Conservation (phyloP, 176 grass and related monocot species). For the Luzula sylvatica region DNA sequence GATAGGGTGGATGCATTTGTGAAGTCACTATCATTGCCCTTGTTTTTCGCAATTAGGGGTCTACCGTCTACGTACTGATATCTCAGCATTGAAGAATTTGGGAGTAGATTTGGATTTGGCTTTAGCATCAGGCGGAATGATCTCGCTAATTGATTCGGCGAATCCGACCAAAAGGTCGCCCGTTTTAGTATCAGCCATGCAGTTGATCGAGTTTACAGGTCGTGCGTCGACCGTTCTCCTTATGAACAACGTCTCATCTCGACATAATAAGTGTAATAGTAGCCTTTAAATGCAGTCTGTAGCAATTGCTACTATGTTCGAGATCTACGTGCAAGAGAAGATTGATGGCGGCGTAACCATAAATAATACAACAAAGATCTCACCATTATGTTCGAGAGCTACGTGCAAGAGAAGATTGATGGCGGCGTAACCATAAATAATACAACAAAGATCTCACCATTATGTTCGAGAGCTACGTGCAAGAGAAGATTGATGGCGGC, state of each 20-base stretch:
- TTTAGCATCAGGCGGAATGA: not conserved
- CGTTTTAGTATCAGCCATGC: slow-evolving; percentile 37
- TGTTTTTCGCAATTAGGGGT: slow-evolving; percentile 69
- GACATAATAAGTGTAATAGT: slow-evolving; percentile 1
- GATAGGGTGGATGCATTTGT: slow-evolving; percentile 70
- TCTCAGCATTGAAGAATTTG: slow-evolving; percentile 12
- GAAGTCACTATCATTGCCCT: slow-evolving; percentile 32
- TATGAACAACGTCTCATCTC: slow-evolving; percentile 19
- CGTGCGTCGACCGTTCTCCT: slow-evolving; percentile 44
- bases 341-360: slow-evolving; percentile 29
- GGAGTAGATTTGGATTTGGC: slow-evolving; percentile 5
- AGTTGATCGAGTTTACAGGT: slow-evolving; percentile 61
- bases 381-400: slow-evolving; percentile 3
- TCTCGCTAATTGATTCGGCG: slow-evolving; percentile 38
- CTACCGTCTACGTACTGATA: slow-evolving; percentile 45
- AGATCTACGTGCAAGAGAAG: slow-evolving; percentile 41
- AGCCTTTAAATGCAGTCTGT: slow-evolving; percentile 42
- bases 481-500: no score
- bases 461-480: not conserved
- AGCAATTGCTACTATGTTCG: slow-evolving; percentile 46
- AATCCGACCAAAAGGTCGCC: slow-evolving; percentile 37
- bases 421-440: no score
- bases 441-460: not conserved
- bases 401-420: no score
- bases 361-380: slow-evolving; percentile 37